Percentiles rank a stretch among this genome's conserved stretches.
Conservation (phyloP, 768 basidiomycete genomes). For the Phylloporus sp. region DNA sequence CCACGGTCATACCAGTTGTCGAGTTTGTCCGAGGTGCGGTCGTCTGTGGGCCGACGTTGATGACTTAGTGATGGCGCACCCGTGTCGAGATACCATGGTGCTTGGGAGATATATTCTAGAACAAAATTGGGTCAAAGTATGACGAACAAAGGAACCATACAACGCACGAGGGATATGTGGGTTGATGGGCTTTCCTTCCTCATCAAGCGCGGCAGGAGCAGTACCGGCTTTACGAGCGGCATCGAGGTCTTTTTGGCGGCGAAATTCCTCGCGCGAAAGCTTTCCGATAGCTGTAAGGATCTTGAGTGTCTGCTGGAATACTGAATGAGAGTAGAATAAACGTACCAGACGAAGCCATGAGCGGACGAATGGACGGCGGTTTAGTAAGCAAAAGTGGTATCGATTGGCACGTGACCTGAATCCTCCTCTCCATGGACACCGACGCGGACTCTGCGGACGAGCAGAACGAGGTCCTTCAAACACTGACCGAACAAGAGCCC, state of each 20-base stretch:
- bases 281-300: slow-evolving; percentile 56
- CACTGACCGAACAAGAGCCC: slow-evolving; percentile 2
- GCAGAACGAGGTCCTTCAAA: slow-evolving; percentile 7
- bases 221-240: slow-evolving; percentile 98
- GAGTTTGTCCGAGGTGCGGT: slow-evolving; percentile 59
- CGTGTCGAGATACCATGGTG: slow-evolving; percentile 97
- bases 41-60: slow-evolving; percentile 75
- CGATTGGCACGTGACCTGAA: neutral
- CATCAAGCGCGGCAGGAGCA: slow-evolving; percentile 92
- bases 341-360: slow-evolving; percentile 28
- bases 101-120: slow-evolving; percentile 95
- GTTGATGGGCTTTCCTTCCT: slow-evolving; percentile 93
- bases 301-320: neutral
- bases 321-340: neutral
- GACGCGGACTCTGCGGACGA: slow-evolving; percentile 10
- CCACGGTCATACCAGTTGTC: slow-evolving; percentile 93
- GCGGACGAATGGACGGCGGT: neutral
- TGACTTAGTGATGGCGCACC: slow-evolving; percentile 92
- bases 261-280: slow-evolving; percentile 90
- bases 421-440: neutral
- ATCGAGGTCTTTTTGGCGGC: slow-evolving; percentile 94
- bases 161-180: slow-evolving; percentile 95
- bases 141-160: neutral
- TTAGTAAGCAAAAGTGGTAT: neutral
- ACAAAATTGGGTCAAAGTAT: slow-evolving; percentile 1